Base-by-base conservation (phyloP, 257 asterid genomes). In the Petrea volubilis region DNA sequence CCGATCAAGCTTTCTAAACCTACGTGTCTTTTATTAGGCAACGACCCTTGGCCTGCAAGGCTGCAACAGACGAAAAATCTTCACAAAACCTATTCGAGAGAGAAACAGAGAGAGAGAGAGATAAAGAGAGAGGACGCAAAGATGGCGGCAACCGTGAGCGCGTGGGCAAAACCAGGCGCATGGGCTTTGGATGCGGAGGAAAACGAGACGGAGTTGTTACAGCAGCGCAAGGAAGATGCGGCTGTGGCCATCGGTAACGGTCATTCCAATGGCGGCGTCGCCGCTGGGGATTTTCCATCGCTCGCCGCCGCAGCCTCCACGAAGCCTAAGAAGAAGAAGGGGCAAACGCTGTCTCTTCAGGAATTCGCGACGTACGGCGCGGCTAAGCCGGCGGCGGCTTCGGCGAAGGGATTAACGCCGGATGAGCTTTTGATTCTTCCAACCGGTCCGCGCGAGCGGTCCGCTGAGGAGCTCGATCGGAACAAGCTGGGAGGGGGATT, bases 181-280 rank as follows among this genome's bases (percentile, higher is more conserved):
- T 93, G 98, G 98, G 97, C 97, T 9, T 67, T 87, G 5, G 98
- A 91, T 72, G 81, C 96, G 29, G 97, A 93, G 74, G 90, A 93
- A 49, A 77, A 89, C 75, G 98, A 93, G 73, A 73, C 81, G 31
- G 96, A 87, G 77, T 93, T 88, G 34, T 83, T 80, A 44, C 82
- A 80, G 58, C 88, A 80, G 25, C 75, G 70, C 38, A 75, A 74
- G 43, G 80, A 84, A 17, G 90, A 83, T 5, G 27, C 29, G 28
- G 38, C 51, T 7, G 62, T 55, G 58, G 63, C 33, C 14, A n/a
- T 3, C 10, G 43, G 43, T 5, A 78, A 70, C 60, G 77, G 77
- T 40, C 70, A 70, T 38, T 58, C 86, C 0, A 68, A 71, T 44
- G 75, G 72, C 53, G 74, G 61, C 36, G 83, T 44, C 13, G 64